These are phyloP conservation scores for Zangia roseola DNA, from an alignment of 768 basidiomycete species.

Conservation along the genomic window DNA sequence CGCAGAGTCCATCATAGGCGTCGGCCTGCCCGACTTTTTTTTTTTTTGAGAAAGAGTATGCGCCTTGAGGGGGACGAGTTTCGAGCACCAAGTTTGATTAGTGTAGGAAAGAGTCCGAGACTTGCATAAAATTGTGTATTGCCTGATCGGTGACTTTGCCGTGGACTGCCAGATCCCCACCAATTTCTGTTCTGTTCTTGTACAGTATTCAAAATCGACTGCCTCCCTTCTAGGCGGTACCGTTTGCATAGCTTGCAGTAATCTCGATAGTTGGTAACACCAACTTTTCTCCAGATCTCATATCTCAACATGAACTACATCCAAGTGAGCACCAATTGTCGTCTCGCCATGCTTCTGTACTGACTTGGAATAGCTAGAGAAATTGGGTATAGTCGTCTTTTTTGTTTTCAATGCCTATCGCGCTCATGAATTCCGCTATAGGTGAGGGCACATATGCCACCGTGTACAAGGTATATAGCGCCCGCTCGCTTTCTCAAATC, in stretches of 20 bases:
- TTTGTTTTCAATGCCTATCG: conserved; percentile 1
- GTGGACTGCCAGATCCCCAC: background rate
- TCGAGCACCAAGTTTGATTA: background rate
- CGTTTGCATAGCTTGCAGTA: conserved; percentile 1
- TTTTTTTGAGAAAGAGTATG: too few species aligned
- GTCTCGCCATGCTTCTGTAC: background rate
- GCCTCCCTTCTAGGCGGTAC: conserved; percentile 5
- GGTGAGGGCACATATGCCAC: conserved; percentile 95
- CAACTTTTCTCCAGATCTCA: background rate
- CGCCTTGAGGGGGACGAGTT: background rate
- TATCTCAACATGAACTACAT: conserved; percentile 52
- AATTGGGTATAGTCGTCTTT: conserved; percentile 55
- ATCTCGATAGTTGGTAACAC: background rate
- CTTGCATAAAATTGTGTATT: background rate
- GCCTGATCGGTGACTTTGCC: conserved; percentile 17
- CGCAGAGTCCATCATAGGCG: conserved; percentile 39
- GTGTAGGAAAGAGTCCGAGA: too few species aligned
- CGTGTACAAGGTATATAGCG: conserved; percentile 80
- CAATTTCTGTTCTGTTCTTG: background rate
- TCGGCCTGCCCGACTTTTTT: background rate
- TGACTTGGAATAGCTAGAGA: conserved; percentile 67
- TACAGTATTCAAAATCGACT: background rate
- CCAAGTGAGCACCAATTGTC: conserved; percentile 38
- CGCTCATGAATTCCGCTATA: conserved; percentile 26
- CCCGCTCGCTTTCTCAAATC: background rate